Percentiles rank a stretch among this genome's conserved stretches.
Conservation (phyloP, 192 early-diverging fungal genomes). For the Entophlyctis luteolus region DNA sequence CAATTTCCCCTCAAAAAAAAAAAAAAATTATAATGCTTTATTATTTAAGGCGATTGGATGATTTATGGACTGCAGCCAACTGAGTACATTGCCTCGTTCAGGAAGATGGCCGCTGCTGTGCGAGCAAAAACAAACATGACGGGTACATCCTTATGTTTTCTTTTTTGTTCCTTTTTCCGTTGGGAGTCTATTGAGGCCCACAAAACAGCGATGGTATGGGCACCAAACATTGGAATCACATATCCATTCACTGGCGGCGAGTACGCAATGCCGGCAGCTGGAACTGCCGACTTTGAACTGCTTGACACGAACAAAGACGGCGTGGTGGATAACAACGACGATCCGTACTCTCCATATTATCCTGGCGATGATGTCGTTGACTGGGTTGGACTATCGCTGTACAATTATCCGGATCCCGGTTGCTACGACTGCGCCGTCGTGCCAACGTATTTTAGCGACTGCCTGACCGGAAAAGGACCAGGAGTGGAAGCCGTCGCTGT, state of each 20-base stretch:
- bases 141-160: conserved; percentile 13
- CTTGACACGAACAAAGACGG: conserved; percentile 42
- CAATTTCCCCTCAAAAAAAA: not conserved
- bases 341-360: conserved; percentile 31
- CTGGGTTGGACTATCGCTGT: conserved; percentile 28
- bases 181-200: not conserved
- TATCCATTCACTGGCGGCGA: conserved; percentile 37
- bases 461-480: not conserved
- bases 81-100: conserved; percentile 24
- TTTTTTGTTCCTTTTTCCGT: not conserved
- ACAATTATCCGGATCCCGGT: conserved; percentile 13
- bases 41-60: conserved; percentile 27
- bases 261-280: not conserved
- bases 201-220: conserved; percentile 46
- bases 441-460: conserved; percentile 10
- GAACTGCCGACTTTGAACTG: conserved; percentile 10
- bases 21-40: not conserved
- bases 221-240: conserved; percentile 40
- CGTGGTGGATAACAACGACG: conserved; percentile 24
- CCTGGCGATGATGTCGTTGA: conserved; percentile 35
- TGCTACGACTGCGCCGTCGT: not conserved
- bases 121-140: conserved; percentile 39
- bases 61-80: conserved; percentile 27
- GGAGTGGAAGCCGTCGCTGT: not conserved
- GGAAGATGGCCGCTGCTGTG: conserved; percentile 27